Evolutionary conservation across 768 basidiomycete genomes (phyloP).

Genomic region (Boletales sp.): DNA sequence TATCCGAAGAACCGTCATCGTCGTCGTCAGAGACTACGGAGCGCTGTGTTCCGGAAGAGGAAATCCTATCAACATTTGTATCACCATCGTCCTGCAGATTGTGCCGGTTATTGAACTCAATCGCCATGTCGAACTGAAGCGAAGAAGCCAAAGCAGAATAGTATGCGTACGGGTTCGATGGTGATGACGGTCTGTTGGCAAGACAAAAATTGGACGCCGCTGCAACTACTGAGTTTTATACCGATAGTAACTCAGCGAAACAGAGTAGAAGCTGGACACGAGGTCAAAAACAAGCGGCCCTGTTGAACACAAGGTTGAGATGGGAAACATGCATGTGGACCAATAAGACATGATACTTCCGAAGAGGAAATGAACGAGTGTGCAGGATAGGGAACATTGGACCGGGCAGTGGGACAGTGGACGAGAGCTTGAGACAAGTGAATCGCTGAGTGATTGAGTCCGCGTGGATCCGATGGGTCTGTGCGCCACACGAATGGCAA

Average conservation of each 20-base stretch:
- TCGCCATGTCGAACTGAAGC: conserved; percentile 23
- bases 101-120: conserved; percentile 22
- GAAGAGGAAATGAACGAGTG: conserved; percentile 10
- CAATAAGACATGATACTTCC: conserved; percentile 13
- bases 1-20: conserved; percentile 38
- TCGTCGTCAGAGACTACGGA: conserved; percentile 24
- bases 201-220: conserved; percentile 37
- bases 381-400: conserved; percentile 8
- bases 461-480: conserved; percentile 20
- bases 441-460: conserved; percentile 28
- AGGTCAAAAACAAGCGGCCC: conserved; percentile 32
- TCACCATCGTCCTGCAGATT: conserved; percentile 21
- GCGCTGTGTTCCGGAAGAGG: conserved; percentile 8
- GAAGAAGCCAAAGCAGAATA: conserved; percentile 5
- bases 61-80: conserved; percentile 4
- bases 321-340: conserved; percentile 19
- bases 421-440: conserved; percentile 5
- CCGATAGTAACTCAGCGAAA: conserved; percentile 38
- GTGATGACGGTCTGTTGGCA: conserved; percentile 34
- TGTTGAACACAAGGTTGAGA: conserved; percentile 23
- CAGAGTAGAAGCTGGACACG: conserved; percentile 37
- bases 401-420: conserved; percentile 2
- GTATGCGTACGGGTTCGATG: conserved; percentile 22
- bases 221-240: conserved; percentile 38
- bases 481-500: conserved; percentile 14